Conservation (phyloP, 2,329 filamentous ascomycete genomes). For the Tolypocladium tundrense region DNA sequence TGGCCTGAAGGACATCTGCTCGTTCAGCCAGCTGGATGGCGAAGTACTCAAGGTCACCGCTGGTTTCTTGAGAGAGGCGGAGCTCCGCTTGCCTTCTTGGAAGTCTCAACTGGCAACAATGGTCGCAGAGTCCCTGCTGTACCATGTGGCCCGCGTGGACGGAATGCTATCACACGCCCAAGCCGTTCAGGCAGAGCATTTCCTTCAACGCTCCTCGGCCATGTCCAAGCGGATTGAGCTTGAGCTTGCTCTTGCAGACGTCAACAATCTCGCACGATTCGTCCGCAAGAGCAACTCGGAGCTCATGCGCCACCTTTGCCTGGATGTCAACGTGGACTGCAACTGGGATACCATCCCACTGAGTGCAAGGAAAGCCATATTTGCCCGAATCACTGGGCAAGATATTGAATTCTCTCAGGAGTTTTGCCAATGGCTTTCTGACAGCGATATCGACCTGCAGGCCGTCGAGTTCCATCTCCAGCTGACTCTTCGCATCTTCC, state of each 20-base stretch:
- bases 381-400: conserved; percentile 18
- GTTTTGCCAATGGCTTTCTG: conserved; percentile 13
- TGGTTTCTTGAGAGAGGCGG: conserved; percentile 15
- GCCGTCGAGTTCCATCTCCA: conserved; percentile 17
- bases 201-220: conserved; percentile 14
- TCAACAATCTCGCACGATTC: conserved; percentile 12
- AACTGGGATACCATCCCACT: conserved; percentile 20
- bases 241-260: conserved; percentile 19
- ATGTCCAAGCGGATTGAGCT: conserved; percentile 21
- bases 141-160: conserved; percentile 20
- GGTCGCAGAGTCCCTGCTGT: conserved; percentile 21
- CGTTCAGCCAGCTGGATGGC: conserved; percentile 12
- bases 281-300: conserved; percentile 17
- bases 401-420: conserved; percentile 11
- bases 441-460: conserved; percentile 13
- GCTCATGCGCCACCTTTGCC: conserved; percentile 22
- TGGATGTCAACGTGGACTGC: conserved; percentile 19
- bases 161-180: conserved; percentile 15
- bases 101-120: conserved; percentile 12
- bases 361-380: conserved; percentile 17
- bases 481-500: conserved; percentile 9
- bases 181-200: conserved; percentile 21
- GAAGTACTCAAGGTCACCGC: conserved; percentile 13
- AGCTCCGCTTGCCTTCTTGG: conserved; percentile 14
- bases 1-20: conserved; percentile 14